phyloP scores from a whole-genome alignment of 2,329 filamentous ascomycete species.

The Ceratocystis huliohia region DNA sequence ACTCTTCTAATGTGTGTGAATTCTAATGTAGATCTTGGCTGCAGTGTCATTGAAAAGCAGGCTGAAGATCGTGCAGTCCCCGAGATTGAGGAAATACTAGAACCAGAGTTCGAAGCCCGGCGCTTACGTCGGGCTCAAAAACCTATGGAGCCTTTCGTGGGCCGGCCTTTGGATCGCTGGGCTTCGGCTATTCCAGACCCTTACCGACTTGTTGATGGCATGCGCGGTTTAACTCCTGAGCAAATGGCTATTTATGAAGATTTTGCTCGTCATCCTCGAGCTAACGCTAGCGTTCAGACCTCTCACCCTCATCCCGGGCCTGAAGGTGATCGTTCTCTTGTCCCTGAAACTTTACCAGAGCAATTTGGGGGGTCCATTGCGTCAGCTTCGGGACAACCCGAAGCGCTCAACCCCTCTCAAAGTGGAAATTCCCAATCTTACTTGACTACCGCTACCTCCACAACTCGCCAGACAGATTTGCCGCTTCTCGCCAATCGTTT shows the following conservation, averaged over 20 bases:
- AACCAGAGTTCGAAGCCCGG: slow-evolving; percentile 63
- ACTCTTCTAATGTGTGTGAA: slow-evolving; percentile 98
- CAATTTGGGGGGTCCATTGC: slow-evolving; percentile 44
- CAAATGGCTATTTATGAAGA: slow-evolving; percentile 96
- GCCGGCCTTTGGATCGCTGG: slow-evolving; percentile 74
- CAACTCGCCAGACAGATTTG: slow-evolving; percentile 38
- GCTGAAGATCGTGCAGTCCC: slow-evolving; percentile 85
- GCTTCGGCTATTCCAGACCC: slow-evolving; percentile 87
- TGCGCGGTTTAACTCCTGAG: slow-evolving; percentile 66
- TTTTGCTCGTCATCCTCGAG: slow-evolving; percentile 74
- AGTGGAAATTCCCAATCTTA: slow-evolving; percentile 34
- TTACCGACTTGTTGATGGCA: slow-evolving; percentile 65
- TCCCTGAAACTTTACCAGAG: slow-evolving; percentile 52
- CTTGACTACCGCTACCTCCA: not conserved
- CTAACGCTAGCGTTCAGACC: slow-evolving; percentile 40
- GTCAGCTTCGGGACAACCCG: slow-evolving; percentile 45
- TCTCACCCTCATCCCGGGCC: slow-evolving; percentile 46
- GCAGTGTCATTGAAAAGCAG: slow-evolving; percentile 85
- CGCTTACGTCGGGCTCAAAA: slow-evolving; percentile 61
- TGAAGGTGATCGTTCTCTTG: slow-evolving; percentile 47
- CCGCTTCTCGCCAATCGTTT: slow-evolving; percentile 42
- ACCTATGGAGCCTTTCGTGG: slow-evolving; percentile 73
- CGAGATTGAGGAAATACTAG: slow-evolving; percentile 90
- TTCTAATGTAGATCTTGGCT: slow-evolving; percentile 88
- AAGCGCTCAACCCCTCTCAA: slow-evolving; percentile 45